Base-by-base conservation (phyloP, 345 rosid genomes). In the Populus davidiana region DNA sequence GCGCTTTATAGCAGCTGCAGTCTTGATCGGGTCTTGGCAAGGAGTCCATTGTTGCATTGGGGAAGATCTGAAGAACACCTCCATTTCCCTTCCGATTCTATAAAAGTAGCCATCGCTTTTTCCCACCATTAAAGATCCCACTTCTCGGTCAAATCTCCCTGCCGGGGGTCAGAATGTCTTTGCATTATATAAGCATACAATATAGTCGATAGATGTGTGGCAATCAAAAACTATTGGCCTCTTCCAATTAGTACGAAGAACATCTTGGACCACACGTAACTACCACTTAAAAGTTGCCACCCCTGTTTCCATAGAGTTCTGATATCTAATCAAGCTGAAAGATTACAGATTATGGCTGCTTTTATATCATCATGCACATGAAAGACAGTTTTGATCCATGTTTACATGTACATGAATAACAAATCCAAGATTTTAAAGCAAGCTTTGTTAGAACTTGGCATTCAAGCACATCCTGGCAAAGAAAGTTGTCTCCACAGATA, bases 181-280 rank as follows among this genome's bases (percentile, higher is more conserved):
- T 74, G 59, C 76, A 66, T 75, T 71, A 14, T 77, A 63, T 56
- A 70, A 67, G 33, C 50, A 25, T 59, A 69, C 64, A 79, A 71
- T 67, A 67, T 74, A 47, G 59, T 38, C 33, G 64, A 77, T 73
- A 56, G 47, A 39, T 75, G 62, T 64, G 77, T 33, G 78, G 83
- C 78, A 70, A 69, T 70, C 36, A 36, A 77, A 78, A 74, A 74
- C 70, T n/a, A 77, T 5, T 77, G 49, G 75, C 69, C 74, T 16
- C 77, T 59, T 70, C 52, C 33, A 72, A 72, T 71, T 44, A 47
- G 52, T 44, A 73, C 1, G 47, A 36, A 38, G n/a, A 63, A 70
- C 65, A 73, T 64, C 70, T 68, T 79, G 85, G 88, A 79, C 88
- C 87, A 74, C 77, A 71, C 71, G 77, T 41, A 79, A 21, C 31